A percentile compares a stretch with the other conserved stretches of the same genome.
Evolutionary conservation across 2,329 filamentous ascomycete genomes (phyloP).

Genomic region (Leptodontidium sp.): DNA sequence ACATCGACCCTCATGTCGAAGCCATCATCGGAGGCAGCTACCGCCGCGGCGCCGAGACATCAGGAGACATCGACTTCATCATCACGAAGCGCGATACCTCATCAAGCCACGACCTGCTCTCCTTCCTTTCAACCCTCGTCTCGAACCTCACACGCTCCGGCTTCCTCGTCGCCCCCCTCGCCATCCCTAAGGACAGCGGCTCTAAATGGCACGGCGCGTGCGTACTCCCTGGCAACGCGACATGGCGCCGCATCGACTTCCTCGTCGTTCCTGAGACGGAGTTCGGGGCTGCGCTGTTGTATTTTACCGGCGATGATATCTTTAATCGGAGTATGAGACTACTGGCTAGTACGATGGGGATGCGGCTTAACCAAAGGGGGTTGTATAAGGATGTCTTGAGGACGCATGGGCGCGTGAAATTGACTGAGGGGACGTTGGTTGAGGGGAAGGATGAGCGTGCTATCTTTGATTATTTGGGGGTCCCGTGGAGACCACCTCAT

Average conservation of each 20-base stretch:
- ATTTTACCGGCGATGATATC: conserved; percentile 95
- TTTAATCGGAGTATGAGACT: conserved; percentile 90
- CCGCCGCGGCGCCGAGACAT: conserved; percentile 76
- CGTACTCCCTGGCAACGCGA: conserved; percentile 63
- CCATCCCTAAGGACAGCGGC: conserved; percentile 55
- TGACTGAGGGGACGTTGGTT: conserved; percentile 73
- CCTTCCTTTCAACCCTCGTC: conserved; percentile 70
- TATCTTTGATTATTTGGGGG: conserved; percentile 83
- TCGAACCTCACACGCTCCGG: conserved; percentile 62
- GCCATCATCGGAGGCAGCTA: conserved; percentile 86
- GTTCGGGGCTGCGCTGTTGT: conserved; percentile 86
- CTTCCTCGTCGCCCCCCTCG: conserved; percentile 77
- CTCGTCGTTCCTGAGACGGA: conserved; percentile 82
- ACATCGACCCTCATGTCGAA: conserved; percentile 70
- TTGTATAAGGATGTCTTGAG: conserved; percentile 76
- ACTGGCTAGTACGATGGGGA: conserved; percentile 79
- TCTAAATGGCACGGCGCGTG: conserved; percentile 93
- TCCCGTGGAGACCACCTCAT: conserved; percentile 83
- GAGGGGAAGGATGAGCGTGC: conserved; percentile 78
- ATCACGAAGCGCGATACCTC: conserved; percentile 72
- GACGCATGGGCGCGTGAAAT: conserved; percentile 62
- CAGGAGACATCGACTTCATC: conserved; percentile 85
- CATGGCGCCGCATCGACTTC: conserved; percentile 86
- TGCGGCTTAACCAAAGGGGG: conserved; percentile 86
- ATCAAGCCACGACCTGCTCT: conserved; percentile 63